A percentile compares a stretch with the other conserved stretches of the same genome.
phyloP scores from a whole-genome alignment of 148 eudicot genomes.

The Camellia granthamiana region DNA sequence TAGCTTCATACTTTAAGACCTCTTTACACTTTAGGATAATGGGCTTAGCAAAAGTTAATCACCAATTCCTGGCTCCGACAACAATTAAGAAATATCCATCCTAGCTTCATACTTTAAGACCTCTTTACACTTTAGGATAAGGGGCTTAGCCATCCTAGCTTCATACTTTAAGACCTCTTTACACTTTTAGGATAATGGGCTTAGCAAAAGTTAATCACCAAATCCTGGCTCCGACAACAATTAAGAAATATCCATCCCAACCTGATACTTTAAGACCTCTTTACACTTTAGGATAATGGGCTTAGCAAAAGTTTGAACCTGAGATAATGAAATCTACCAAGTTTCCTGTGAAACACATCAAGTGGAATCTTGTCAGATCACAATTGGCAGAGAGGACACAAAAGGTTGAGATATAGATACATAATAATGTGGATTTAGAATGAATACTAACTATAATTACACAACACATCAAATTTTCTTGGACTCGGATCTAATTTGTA shows the following conservation, averaged over 20 bases:
- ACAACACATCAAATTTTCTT: not conserved
- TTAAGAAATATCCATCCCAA: too few relatives aligned
- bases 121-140: not conserved
- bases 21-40: not conserved
- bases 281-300: slow-evolving; percentile 73
- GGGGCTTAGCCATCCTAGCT: not conserved
- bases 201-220: slow-evolving; percentile 17
- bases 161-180: slow-evolving; percentile 56
- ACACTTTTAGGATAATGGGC: slow-evolving; percentile 44
- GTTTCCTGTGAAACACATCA: slow-evolving; percentile 63
- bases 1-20: slow-evolving; percentile 3
- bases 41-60: too few relatives aligned
- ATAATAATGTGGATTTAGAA: not conserved
- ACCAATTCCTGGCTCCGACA: not conserved
- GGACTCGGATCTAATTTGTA: not conserved
- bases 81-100: not conserved
- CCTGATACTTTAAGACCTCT: slow-evolving; percentile 45
- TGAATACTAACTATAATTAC: not conserved
- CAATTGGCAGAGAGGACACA: not conserved
- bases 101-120: slow-evolving; percentile 2
- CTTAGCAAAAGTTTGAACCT: slow-evolving; percentile 53
- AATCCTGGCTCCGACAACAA: too few relatives aligned
- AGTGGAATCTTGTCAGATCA: slow-evolving; percentile 7
- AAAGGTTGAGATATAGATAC: not conserved
- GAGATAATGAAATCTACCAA: slow-evolving; percentile 74